Evolutionary conservation across 2,329 filamentous ascomycete genomes (phyloP).

Genomic region (Zymoseptoria crescenta): DNA sequence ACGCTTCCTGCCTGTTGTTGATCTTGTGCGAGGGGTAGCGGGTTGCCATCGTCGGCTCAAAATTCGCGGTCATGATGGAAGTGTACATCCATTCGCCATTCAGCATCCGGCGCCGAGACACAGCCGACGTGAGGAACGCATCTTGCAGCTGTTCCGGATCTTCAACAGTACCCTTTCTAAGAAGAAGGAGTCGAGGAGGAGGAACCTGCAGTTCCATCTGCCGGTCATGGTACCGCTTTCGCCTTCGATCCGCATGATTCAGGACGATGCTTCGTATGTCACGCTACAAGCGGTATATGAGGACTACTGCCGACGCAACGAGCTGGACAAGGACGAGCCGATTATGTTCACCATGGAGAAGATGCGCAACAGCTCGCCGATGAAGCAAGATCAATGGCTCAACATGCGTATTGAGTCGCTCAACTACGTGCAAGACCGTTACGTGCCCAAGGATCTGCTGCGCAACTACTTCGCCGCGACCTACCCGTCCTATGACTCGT

Average conservation of each 20-base stretch:
- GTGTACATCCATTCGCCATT: conserved; percentile 90
- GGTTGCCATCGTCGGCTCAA: conserved; percentile 87
- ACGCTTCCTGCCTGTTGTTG: conserved; percentile 89
- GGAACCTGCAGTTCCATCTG: conserved; percentile 92
- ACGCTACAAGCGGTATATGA: conserved; percentile 93
- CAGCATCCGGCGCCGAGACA: conserved; percentile 91
- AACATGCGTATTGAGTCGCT: conserved; percentile 68
- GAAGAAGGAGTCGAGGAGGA: conserved; percentile 87
- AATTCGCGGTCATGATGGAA: conserved; percentile 95
- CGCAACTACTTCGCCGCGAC: conserved; percentile 83
- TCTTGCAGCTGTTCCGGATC: conserved; percentile 91
- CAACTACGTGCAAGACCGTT: conserved; percentile 86
- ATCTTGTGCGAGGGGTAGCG: conserved; percentile 82
- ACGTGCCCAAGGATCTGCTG: conserved; percentile 73
- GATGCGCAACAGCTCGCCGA: conserved; percentile 59
- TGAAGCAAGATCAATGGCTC: conserved; percentile 51
- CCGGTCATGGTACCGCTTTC: conserved; percentile 93
- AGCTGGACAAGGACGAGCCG: conserved; percentile 89
- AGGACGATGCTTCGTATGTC: conserved; percentile 91
- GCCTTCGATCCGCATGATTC: conserved; percentile 87
- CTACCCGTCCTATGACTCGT: conserved; percentile 84
- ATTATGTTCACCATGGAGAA: conserved; percentile 94
- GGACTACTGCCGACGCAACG: conserved; percentile 82
- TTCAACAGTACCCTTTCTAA: conserved; percentile 89
- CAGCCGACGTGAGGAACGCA: conserved; percentile 87